phyloP scores from a whole-genome alignment of 208 protist species.

The Trichomonas vaginalis region DNA sequence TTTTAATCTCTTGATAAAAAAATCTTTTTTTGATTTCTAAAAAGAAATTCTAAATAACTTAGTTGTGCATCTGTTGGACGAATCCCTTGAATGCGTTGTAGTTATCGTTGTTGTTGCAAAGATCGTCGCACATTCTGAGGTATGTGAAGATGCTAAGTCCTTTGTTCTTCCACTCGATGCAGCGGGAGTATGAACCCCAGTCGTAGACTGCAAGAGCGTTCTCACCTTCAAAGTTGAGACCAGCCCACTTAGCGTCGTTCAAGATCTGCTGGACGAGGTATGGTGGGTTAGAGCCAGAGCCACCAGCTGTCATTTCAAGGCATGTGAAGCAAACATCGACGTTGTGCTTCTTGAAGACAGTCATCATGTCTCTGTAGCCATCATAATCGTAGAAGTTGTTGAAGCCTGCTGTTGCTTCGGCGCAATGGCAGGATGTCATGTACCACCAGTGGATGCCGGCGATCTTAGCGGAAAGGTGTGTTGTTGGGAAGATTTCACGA shows the following conservation, averaged over 20 bases:
- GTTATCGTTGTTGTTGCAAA: background rate
- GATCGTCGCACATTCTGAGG: background rate
- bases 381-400: background rate
- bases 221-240: background rate
- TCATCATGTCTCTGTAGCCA: background rate
- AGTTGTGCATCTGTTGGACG: background rate
- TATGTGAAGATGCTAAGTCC: background rate
- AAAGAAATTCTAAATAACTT: too few species aligned
- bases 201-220: background rate
- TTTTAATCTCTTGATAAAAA: too few species aligned
- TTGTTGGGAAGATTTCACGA: background rate
- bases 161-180: background rate
- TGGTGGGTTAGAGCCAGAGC: background rate
- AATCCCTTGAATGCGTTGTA: background rate
- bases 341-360: background rate
- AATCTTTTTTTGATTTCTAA: too few species aligned
- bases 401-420: background rate
- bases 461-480: background rate
- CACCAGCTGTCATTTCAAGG: background rate
- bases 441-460: background rate
- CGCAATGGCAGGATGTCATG: background rate
- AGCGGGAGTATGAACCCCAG: background rate
- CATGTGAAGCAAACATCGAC: background rate
- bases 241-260: background rate
- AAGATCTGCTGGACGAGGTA: background rate